Evolutionary conservation across 177 flowering plant species (phyloP), one percentile per base, ranked within the genome.

Genomic region (Vitis hybrid): DNA sequence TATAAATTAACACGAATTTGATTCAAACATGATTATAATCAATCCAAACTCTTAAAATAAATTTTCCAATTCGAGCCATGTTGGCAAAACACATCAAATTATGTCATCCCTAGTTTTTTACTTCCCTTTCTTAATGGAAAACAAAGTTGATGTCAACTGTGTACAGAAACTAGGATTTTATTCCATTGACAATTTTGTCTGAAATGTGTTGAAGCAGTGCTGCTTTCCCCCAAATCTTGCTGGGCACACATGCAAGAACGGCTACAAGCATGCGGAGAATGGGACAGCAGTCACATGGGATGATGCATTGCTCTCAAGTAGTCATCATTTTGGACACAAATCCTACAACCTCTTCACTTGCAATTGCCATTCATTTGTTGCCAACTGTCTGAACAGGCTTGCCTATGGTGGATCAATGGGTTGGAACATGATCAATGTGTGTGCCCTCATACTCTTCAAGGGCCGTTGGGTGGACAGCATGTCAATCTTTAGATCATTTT

Each of bases 241-340:
- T 15, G 86, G 65, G 8, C 99, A 95, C 79, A 84, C 81, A 11
- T 95, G 99, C 88, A 86, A 85, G 77, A 70, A 82, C 17, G 89
- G 93, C 6, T 92, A 87, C 78, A 77, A 58, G 67, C 99, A 95
- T 52, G 49, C 86, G 0, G 94, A 95, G 75, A 75, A 65, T 65
- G 99, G 98, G 44, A 72, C 90, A 22, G 88, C 94, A 64, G 73
- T 88, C 55, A 76, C 94, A 31, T 96, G 99, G 99, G 98, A 96
- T 44, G 95, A 94, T 75, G 92, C 97, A 2, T 70, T 96, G n/a
- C 81, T 68, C 24, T 75, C 84, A 11, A 85, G 92, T 71, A 73
- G 63, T 73, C 85, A 82, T 7, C 75, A 88, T 64, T 94, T 82
- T 71, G 91, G 90, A 81, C 86, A 88, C 86, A 92, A 82, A 81